phyloP scores from a whole-genome alignment of 495 filamentous ascomycete genomes.

The Darksidea phi region DNA sequence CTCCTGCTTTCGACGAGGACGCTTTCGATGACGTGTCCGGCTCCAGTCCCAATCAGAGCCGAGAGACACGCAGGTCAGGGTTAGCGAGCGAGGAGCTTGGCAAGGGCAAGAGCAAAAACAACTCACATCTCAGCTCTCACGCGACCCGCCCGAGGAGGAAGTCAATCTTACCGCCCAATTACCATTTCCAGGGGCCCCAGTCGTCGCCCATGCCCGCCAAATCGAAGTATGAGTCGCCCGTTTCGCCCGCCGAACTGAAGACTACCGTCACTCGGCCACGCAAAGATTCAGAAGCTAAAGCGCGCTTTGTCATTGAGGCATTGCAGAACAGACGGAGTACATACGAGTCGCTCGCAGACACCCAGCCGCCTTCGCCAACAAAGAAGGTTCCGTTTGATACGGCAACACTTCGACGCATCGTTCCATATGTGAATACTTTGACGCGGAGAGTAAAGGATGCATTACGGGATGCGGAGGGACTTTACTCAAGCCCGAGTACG shows the following conservation, averaged over 20 bases:
- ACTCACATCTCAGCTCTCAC: conserved; percentile 2
- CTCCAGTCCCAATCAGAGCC: conserved; percentile 28
- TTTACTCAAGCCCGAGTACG: conserved; percentile 54
- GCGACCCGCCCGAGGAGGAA: conserved; percentile 31
- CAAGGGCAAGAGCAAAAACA: conserved; percentile 13
- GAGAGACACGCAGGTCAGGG: conserved; percentile 26
- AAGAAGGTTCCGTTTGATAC: conserved; percentile 91
- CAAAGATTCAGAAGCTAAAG: conserved; percentile 60
- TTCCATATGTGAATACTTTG: conserved; percentile 76
- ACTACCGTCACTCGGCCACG: conserved; percentile 37
- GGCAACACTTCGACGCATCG: conserved; percentile 80
- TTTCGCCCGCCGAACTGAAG: conserved; percentile 10
- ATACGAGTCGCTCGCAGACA: conserved; percentile 49
- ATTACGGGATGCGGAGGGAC: conserved; percentile 49
- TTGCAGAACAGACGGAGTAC: conserved; percentile 67
- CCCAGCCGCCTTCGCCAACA: conserved; percentile 50
- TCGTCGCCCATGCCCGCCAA: conserved; percentile 17
- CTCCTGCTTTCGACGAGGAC: conserved; percentile 42
- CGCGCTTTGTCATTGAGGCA: conserved; percentile 77
- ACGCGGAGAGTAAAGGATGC: conserved; percentile 78
- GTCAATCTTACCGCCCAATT: conserved; percentile 44
- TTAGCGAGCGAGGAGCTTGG: conserved; percentile 29
- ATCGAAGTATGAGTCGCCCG: conserved; percentile 8
- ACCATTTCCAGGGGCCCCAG: conserved; percentile 59
- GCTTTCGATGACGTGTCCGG: conserved; percentile 41